Percentiles rank a stretch among this genome's conserved stretches.
These are phyloP conservation scores for Pseudonitzschia delicatissima DNA, from an alignment of 108 stramenopile genomes.

Conservation along the genomic window DNA sequence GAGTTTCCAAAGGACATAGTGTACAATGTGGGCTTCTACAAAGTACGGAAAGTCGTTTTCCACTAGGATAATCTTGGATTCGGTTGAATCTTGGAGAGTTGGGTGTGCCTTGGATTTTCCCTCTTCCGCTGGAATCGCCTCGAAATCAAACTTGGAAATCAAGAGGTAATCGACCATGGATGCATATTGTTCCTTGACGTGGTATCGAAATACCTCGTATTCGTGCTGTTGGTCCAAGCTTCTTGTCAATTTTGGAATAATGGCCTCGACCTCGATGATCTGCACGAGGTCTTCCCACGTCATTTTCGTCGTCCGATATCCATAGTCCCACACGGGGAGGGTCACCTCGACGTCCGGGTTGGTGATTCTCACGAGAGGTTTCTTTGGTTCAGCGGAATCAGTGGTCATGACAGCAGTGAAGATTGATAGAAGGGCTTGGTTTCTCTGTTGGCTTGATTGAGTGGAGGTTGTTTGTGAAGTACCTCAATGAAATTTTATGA, in stretches of 20 bases:
- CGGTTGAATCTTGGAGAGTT: background rate
- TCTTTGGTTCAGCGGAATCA: background rate
- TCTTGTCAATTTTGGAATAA: conserved; percentile 55
- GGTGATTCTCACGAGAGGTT: conserved; percentile 1
- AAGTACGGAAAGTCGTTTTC: conserved; percentile 78
- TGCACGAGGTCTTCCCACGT: conserved; percentile 36
- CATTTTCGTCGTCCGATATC: conserved; percentile 27
- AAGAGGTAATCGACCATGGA: conserved; percentile 67
- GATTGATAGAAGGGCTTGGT: too few relatives aligned
- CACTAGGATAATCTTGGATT: conserved; percentile 29
- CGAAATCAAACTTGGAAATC: conserved; percentile 65
- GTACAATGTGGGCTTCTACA: conserved; percentile 49
- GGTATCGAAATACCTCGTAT: conserved; percentile 40
- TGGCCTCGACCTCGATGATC: conserved; percentile 34
- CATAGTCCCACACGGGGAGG: conserved; percentile 37
- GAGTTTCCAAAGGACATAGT: conserved; percentile 79
- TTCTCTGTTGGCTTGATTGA: too few relatives aligned
- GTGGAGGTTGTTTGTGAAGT: too few relatives aligned
- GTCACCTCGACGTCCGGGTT: conserved; percentile 11
- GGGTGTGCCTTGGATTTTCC: conserved; percentile 3
- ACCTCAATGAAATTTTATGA: too few relatives aligned
- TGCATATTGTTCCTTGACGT: conserved; percentile 47
- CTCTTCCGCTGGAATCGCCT: background rate
- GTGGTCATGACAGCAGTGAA: background rate
- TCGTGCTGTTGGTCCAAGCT: conserved; percentile 40